Conservation (phyloP, 305 asterid species). For the Fraxinus xanthoxyloides region DNA sequence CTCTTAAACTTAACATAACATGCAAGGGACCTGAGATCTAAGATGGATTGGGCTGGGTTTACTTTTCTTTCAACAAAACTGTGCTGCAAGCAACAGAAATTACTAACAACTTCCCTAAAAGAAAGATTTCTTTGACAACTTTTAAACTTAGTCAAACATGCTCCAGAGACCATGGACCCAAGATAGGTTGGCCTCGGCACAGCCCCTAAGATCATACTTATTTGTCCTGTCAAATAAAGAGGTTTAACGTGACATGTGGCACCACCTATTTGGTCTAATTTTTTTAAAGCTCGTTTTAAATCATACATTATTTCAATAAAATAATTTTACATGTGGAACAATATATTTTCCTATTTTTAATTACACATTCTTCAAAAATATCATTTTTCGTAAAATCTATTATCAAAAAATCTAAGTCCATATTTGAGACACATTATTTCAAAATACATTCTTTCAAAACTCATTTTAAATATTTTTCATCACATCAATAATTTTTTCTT, state of each 20-base stretch:
- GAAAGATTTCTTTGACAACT: not conserved
- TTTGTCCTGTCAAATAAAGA: not conserved
- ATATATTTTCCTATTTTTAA: not conserved
- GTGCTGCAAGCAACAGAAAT: not conserved
- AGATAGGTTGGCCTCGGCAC: not conserved
- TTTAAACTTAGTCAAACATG: not conserved
- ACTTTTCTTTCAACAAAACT: not conserved
- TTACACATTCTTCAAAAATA: not conserved
- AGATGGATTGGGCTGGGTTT: not conserved
- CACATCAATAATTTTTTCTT: too few relatives aligned
- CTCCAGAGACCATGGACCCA: not conserved
- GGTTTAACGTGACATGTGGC: not conserved
- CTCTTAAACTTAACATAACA: not conserved
- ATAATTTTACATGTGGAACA: too few relatives aligned
- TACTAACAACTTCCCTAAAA: not conserved
- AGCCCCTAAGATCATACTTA: not conserved
- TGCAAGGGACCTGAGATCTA: not conserved
- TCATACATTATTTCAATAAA: not conserved
- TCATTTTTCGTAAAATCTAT: not conserved
- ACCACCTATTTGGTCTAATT: not conserved
- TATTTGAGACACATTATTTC: too few relatives aligned
- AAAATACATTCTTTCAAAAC: too few relatives aligned
- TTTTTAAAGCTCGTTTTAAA: too few relatives aligned
- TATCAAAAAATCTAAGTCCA: not conserved
- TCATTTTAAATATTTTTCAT: too few relatives aligned